phyloP scores from a whole-genome alignment of 176 grass and related monocot genomes.

The Pharus latifolius region DNA sequence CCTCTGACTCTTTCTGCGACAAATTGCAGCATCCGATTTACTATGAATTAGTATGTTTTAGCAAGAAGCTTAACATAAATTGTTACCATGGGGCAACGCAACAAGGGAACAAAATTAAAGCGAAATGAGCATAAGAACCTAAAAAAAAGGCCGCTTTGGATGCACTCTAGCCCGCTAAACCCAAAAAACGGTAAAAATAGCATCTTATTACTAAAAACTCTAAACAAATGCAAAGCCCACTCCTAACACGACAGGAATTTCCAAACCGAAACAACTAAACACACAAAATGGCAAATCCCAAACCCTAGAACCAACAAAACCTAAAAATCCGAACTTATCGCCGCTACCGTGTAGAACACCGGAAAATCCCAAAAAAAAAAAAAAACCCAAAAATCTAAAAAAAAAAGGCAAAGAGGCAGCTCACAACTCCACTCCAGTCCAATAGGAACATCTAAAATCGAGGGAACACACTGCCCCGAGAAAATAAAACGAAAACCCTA shows the following conservation, averaged over 20 bases:
- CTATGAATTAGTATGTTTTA: background rate
- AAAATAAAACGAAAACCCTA: background rate
- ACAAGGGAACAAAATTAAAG: background rate
- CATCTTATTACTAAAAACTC: background rate
- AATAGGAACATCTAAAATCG: background rate
- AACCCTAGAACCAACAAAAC: background rate
- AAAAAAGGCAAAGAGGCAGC: background rate
- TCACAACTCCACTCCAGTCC: background rate
- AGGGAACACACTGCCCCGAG: background rate
- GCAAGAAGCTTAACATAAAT: background rate
- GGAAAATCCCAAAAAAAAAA: background rate
- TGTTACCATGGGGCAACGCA: background rate
- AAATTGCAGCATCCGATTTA: background rate
- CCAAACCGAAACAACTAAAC: too few relatives aligned
- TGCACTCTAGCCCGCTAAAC: background rate
- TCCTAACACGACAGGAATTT: too few relatives aligned
- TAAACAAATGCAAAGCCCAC: too few relatives aligned
- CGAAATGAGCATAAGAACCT: slow-evolving; percentile 7
- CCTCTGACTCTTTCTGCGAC: slow-evolving; percentile 5
- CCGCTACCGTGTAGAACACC: background rate
- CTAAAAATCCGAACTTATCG: background rate
- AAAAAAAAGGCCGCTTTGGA: background rate
- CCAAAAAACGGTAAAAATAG: background rate
- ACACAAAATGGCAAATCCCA: background rate
- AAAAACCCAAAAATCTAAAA: background rate